Conservation (phyloP, 768 basidiomycete genomes). For the Suillus hirtellus region DNA sequence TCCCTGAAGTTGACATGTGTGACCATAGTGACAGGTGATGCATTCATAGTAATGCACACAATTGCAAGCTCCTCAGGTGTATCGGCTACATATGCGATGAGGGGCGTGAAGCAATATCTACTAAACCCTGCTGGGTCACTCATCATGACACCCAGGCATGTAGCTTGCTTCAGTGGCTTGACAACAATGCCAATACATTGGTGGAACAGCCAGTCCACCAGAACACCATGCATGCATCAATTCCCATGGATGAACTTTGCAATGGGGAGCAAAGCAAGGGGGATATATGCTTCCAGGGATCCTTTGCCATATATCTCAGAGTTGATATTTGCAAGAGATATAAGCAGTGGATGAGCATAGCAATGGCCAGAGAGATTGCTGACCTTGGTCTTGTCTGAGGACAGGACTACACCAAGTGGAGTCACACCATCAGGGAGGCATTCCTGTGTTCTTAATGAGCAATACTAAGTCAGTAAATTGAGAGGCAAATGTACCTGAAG, state of each 20-base stretch:
- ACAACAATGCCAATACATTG: too few relatives aligned
- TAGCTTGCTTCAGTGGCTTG: slow-evolving; percentile 18
- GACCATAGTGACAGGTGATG: slow-evolving; percentile 24
- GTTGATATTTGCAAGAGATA: slow-evolving; percentile 18
- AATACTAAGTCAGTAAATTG: not conserved
- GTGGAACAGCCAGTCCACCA: too few relatives aligned
- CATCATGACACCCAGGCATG: slow-evolving; percentile 23
- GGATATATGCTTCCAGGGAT: slow-evolving; percentile 18
- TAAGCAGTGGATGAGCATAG: slow-evolving; percentile 13
- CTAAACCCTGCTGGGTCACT: slow-evolving; percentile 22
- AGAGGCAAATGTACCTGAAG: slow-evolving; percentile 21
- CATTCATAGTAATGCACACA: slow-evolving; percentile 18
- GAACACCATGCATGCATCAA: too few relatives aligned
- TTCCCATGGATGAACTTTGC: slow-evolving; percentile 17
- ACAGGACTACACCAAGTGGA: slow-evolving; percentile 30
- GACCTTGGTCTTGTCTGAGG: slow-evolving; percentile 34
- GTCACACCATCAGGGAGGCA: slow-evolving; percentile 27
- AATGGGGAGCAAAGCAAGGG: not conserved
- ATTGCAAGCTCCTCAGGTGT: slow-evolving; percentile 8
- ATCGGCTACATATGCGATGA: slow-evolving; percentile 29
- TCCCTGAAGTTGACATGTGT: too few relatives aligned
- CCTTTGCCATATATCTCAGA: slow-evolving; percentile 16
- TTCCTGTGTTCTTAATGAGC: slow-evolving; percentile 10
- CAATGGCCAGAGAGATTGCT: slow-evolving; percentile 8
- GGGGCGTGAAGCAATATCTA: slow-evolving; percentile 19